Evolutionary conservation across 2,329 filamentous ascomycete genomes (phyloP), one percentile per base, ranked within the genome.

Genomic region (Fusarium sp.): DNA sequence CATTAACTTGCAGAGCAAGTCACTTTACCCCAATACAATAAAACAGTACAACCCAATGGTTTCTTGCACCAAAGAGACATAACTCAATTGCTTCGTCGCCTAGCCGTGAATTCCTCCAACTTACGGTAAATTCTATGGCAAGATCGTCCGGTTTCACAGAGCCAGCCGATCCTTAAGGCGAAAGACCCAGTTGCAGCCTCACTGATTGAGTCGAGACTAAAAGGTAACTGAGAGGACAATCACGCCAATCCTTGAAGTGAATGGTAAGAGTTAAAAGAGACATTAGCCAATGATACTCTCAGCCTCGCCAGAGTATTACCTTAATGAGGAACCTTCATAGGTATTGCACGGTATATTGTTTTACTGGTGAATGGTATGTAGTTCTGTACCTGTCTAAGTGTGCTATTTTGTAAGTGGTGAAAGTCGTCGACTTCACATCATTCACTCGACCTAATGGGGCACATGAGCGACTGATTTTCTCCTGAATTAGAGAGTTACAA

Each of bases 161-260:
- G 53, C 67, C 61, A 70, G 60, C 64, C 60, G 24, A 68, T 68
- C 6, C 33, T 51, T 39, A 15, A 62, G 67, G 68, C 68, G 60
- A 51, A 43, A 32, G 48, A 46, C 51, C 46, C 32, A 64, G 33
- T 24, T 44, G 45, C 64, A 65, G 68, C 68, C 68, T 71, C 65
- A 69, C 62, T 59, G 20, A 64, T 51, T 20, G 57, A 71, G 39
- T 56, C 55, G 61, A 57, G 35, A 28, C 39, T 30, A 45, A 35
- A 56, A 47, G 35, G 15, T 20, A 67, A 54, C 13, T 11, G 20
- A 19, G 28, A 19, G 19, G 50, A 59, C 30, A 43, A 65, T 67
- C 58, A 61, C 54, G 45, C 46, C 67, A 64, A 68, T 55, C 44
- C 48, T 56, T 28, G 32, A 32, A 44, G 15, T 13, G n/a, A 45